Evolutionary conservation across 768 basidiomycete species (phyloP).

Genomic region (Gyrodon lividus): DNA sequence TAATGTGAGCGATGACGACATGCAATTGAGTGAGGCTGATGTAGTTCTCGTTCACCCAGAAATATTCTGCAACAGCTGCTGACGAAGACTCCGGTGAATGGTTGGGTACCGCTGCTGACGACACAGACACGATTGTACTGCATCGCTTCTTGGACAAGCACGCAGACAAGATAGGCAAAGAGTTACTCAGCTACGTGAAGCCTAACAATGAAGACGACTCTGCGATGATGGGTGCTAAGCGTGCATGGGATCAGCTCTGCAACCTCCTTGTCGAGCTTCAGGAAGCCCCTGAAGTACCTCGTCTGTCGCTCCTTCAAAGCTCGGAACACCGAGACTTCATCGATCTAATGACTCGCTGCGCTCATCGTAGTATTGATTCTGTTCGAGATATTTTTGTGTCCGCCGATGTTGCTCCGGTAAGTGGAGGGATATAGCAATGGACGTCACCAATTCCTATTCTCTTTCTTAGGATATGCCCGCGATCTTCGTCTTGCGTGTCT

Average conservation of each 20-base stretch:
- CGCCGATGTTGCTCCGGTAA: conserved; percentile 46
- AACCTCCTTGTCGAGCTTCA: conserved; percentile 78
- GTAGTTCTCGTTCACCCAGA: conserved; percentile 28
- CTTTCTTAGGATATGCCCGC: conserved; percentile 45
- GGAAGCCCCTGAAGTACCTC: conserved; percentile 64
- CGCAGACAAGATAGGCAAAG: conserved; percentile 85
- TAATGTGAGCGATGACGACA: conserved; percentile 44
- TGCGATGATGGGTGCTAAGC: conserved; percentile 63
- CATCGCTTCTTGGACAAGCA: conserved; percentile 85
- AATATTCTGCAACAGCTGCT: conserved; percentile 40
- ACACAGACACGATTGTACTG: conserved; percentile 79
- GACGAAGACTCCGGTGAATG: conserved; percentile 71
- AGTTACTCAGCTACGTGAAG: conserved; percentile 71
- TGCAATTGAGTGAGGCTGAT: not conserved
- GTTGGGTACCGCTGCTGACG: conserved; percentile 74
- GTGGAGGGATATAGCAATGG: conserved; percentile 6
- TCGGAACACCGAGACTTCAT: conserved; percentile 61
- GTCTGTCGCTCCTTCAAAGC: conserved; percentile 47
- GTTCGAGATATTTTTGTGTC: conserved; percentile 69
- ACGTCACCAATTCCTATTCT: not conserved
- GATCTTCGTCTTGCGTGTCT: conserved; percentile 63
- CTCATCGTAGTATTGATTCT: conserved; percentile 55
- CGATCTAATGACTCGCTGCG: conserved; percentile 64
- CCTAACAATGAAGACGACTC: conserved; percentile 54
- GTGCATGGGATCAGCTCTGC: conserved; percentile 83